Base-by-base conservation (phyloP, 2,329 filamentous ascomycete genomes). In the Aureobasidium pullulans region DNA sequence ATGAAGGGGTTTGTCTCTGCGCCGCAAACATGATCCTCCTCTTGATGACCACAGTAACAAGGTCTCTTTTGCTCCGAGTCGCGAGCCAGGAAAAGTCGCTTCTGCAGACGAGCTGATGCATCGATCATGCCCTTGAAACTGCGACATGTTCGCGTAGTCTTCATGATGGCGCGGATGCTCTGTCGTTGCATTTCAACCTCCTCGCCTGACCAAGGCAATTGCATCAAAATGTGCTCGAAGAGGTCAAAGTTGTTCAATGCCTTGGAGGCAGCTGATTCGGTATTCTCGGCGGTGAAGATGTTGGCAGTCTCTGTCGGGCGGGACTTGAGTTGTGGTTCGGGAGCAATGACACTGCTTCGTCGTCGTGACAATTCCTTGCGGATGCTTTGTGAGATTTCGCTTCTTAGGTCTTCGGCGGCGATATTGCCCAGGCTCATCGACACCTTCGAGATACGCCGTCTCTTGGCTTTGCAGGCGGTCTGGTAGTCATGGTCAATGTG, bases 91-190 rank as follows among this genome's bases (percentile, higher is more conserved):
- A 57, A 57, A 23, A 57, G 11, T 19, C 54, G 54, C 34, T 57
- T 57, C 43, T 57, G 54, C 32, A 57, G 36, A 13, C 54, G 54
- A 16, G 54, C 54, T 32, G 54, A 57, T 7, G 42, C 54, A 40
- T 57, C 54, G 10, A 57, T 57, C 54, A 57, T 57, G 43, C 54
- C 54, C n/a, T 57, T 57, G 54, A 57, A 57, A n/a, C 42, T 47
- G 54, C 54, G 54, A 10, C 42, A 57, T n/a, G 54, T 57, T 29
- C 54, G 16, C 6, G 54, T 48, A 7, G 36, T 48, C 9, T 34
- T 57, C 54, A 57, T 47, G 32, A 57, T 57, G 13, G 54, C n/a
- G 13, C 43, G 43, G 4, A 57, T 57, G 54, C 42, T 57, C 43
- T 57, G 32, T 32, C 54, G 42, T 40, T 48, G 54, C 43, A 9